These are phyloP conservation scores for Tetrapisispora iriomotensis DNA, from an alignment of 805 yeast genomes.

Conservation along the genomic window DNA sequence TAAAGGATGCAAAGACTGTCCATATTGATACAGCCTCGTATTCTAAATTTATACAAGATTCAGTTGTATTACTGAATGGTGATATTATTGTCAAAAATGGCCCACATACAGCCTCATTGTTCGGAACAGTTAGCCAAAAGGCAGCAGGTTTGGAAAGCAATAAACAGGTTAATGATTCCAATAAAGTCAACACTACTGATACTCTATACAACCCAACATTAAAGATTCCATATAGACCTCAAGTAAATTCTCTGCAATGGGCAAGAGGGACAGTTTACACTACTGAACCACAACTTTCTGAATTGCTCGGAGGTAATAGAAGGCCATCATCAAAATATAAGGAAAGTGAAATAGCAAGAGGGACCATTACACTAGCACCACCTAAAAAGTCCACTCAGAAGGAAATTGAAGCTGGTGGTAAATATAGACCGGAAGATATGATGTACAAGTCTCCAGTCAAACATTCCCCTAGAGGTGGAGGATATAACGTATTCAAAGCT, in stretches of 20 bases:
- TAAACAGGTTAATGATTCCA: conserved; percentile 22
- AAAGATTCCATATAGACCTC: conserved; percentile 69
- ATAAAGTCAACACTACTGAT: conserved; percentile 33
- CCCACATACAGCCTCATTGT: conserved; percentile 42
- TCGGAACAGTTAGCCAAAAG: conserved; percentile 38
- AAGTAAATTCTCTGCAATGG: conserved; percentile 73
- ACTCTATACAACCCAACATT: conserved; percentile 60
- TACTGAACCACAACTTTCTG: conserved; percentile 52
- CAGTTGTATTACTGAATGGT: conserved; percentile 43
- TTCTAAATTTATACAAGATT: conserved; percentile 32
- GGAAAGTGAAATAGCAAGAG: conserved; percentile 50
- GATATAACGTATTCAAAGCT: conserved; percentile 34
- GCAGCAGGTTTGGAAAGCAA: conserved; percentile 37
- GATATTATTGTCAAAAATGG: conserved; percentile 49
- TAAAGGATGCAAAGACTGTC: conserved; percentile 46
- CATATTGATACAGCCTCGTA: conserved; percentile 37
- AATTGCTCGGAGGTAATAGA: conserved; percentile 62
- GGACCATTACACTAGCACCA: conserved; percentile 28
- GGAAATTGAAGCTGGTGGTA: conserved; percentile 2
- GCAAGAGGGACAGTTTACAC: conserved; percentile 65
- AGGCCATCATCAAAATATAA: conserved; percentile 50
- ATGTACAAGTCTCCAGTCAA: conserved; percentile 42
- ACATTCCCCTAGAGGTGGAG: conserved; percentile 26
- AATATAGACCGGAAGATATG: conserved; percentile 4
- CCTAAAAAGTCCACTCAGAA: conserved; percentile 4